Evolutionary conservation across 2,329 filamentous ascomycete genomes (phyloP).

Genomic region (Capronia americana): DNA sequence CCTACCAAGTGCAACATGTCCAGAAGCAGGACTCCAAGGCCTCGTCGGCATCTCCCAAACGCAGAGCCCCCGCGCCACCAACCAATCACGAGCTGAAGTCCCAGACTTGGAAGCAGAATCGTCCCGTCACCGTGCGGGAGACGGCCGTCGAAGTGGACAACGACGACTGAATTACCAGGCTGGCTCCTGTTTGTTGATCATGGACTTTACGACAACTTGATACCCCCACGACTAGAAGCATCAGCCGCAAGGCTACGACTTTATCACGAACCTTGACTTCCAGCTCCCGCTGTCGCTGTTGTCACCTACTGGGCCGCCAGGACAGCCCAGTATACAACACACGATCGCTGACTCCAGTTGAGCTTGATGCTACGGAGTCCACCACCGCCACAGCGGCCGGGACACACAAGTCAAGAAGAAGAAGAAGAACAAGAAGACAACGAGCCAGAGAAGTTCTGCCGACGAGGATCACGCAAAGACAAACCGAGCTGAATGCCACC

Average conservation of each 20-base stretch:
- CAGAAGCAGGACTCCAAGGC: slow-evolving; percentile 21
- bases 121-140: slow-evolving; percentile 30
- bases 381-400: background rate
- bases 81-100: slow-evolving; percentile 27
- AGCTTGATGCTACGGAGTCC: slow-evolving; percentile 22
- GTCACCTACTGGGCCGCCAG: background rate
- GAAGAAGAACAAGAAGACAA: background rate
- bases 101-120: slow-evolving; percentile 31
- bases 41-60: slow-evolving; percentile 17
- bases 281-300: background rate
- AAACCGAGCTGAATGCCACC: slow-evolving; percentile 1
- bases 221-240: slow-evolving; percentile 13
- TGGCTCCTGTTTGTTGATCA: background rate
- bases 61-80: slow-evolving; percentile 29
- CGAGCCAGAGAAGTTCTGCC: background rate
- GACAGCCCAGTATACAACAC: background rate
- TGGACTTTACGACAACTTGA: slow-evolving; percentile 19
- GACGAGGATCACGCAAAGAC: slow-evolving; percentile 9
- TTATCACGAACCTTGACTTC: background rate
- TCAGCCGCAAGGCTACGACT: slow-evolving; percentile 21
- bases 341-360: slow-evolving; percentile 15
- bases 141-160: slow-evolving; percentile 32
- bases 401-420: background rate
- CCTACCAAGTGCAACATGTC: slow-evolving; percentile 6
- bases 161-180: slow-evolving; percentile 27